These are phyloP conservation scores for Dictyophora rubrovolvata DNA, from an alignment of 768 basidiomycete species.

Conservation along the genomic window DNA sequence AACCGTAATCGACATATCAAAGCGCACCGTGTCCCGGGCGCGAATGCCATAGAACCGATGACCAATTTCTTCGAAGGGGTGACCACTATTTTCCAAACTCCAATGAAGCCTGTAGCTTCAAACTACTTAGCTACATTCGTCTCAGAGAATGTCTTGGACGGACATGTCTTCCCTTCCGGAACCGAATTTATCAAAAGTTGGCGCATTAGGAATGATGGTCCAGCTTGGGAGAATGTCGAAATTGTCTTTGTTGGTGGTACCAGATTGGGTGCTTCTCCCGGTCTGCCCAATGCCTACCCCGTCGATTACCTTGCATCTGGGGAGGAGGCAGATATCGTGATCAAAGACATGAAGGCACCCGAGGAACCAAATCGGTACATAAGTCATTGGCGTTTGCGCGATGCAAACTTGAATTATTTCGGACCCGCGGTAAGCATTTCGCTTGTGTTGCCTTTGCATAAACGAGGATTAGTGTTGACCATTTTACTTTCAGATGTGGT, in stretches of 20 bases:
- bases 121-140: conserved; percentile 38
- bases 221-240: conserved; percentile 57
- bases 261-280: conserved; percentile 32
- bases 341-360: conserved; percentile 75
- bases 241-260: conserved; percentile 66
- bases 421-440: conserved; percentile 54
- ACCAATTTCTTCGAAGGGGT: neutral
- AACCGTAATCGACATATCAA: neutral
- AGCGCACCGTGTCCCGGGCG: neutral
- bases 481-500: conserved; percentile 4
- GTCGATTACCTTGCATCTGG: conserved; percentile 53
- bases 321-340: conserved; percentile 52
- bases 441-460: neutral
- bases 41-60: neutral
- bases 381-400: conserved; percentile 65
- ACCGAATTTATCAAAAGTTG: conserved; percentile 82
- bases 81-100: neutral
- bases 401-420: conserved; percentile 49
- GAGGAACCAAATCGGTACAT: conserved; percentile 63
- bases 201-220: conserved; percentile 61
- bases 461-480: neutral
- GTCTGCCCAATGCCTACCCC: conserved; percentile 24
- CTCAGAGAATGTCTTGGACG: conserved; percentile 58
- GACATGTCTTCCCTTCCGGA: conserved; percentile 70
- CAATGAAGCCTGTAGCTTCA: neutral